Evolutionary conservation across 768 basidiomycete genomes (phyloP).

Genomic region (Amyloporia xantha): DNA sequence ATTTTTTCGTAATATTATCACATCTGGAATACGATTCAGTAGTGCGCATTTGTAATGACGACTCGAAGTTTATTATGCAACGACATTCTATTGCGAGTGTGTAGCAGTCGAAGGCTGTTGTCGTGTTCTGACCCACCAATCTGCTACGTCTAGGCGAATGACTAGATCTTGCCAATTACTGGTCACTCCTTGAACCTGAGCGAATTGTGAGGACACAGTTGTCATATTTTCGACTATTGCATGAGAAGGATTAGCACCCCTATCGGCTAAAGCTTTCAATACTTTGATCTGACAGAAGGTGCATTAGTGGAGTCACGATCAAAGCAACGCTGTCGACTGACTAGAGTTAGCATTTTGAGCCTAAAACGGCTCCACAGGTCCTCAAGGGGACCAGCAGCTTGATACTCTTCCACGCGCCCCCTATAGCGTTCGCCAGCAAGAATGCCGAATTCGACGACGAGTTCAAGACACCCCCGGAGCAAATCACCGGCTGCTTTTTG

Average conservation of each 20-base stretch:
- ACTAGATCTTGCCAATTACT: conserved; percentile 51
- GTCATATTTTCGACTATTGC: conserved; percentile 12
- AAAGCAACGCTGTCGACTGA: conserved; percentile 28
- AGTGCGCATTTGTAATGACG: too few species aligned
- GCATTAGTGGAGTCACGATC: conserved; percentile 4
- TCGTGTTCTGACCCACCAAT: conserved; percentile 43
- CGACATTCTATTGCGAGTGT: too few species aligned
- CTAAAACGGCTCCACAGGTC: conserved; percentile 49
- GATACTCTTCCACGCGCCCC: conserved; percentile 52
- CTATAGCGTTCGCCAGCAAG: conserved; percentile 55
- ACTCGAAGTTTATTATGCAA: too few species aligned
- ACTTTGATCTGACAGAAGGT: conserved; percentile 40
- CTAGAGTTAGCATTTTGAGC: conserved; percentile 49
- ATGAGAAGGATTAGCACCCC: conserved; percentile 24
- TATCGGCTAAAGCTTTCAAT: conserved; percentile 52
- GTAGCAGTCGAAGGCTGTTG: too few species aligned
- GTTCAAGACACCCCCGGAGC: conserved; percentile 54
- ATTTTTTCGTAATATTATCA: too few species aligned
- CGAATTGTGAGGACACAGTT: conserved; percentile 6
- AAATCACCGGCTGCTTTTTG: conserved; percentile 63
- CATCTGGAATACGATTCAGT: too few species aligned
- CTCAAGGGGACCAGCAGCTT: conserved; percentile 51
- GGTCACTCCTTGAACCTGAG: conserved; percentile 34
- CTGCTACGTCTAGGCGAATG: conserved; percentile 43
- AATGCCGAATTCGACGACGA: conserved; percentile 61